These are phyloP conservation scores for Incumbomyces lentus DNA, from an alignment of 2,329 filamentous ascomycete species.

Conservation along the genomic window DNA sequence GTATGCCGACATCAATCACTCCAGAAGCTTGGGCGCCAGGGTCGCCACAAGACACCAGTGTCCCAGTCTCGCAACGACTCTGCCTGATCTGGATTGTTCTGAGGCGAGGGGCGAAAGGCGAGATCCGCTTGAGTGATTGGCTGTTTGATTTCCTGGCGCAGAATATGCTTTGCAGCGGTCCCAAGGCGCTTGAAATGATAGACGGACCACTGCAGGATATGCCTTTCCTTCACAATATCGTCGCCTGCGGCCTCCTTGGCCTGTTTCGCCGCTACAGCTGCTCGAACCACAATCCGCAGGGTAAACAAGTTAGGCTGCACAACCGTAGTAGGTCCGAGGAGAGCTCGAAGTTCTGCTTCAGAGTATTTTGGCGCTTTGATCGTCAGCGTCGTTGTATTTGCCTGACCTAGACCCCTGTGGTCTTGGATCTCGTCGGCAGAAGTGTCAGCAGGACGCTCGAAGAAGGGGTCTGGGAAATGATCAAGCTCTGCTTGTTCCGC, in stretches of 20 bases:
- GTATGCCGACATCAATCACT: neutral
- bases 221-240: neutral
- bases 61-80: no score
- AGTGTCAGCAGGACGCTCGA: no score
- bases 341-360: neutral
- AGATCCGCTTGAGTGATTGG: neutral
- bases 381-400: no score
- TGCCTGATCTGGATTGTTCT: no score
- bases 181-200: neutral
- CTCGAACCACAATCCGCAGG: conserved; percentile 16
- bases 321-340: conserved; percentile 7
- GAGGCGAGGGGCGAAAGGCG: no score
- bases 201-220: neutral
- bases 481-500: no score
- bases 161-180: neutral
- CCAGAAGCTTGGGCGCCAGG: no score
- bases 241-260: neutral
- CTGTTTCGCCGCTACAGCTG: conserved; percentile 11
- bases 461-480: no score
- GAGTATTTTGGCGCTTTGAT: no score
- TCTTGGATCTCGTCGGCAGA: no score
- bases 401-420: no score
- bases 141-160: neutral
- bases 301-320: conserved; percentile 15
- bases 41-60: no score